Conservation (phyloP, 768 basidiomycete genomes). For the Xerocomus spinulosus region DNA sequence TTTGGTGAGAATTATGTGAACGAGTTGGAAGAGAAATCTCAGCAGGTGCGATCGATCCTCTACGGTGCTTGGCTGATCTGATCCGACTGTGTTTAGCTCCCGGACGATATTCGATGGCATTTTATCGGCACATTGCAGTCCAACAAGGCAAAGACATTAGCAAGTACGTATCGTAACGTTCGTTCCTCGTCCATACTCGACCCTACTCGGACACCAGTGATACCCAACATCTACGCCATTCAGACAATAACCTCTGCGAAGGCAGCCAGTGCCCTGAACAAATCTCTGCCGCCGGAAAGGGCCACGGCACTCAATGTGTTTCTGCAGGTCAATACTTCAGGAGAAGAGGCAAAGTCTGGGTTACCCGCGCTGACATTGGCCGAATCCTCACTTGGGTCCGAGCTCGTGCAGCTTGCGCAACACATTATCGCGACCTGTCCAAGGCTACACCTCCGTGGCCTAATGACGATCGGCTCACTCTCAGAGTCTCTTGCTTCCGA, state of each 20-base stretch:
- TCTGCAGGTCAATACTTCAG: constrained; percentile 93
- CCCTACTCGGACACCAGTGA: constrained; percentile 43
- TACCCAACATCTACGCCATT: constrained; percentile 82
- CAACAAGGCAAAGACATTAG: constrained; percentile 89
- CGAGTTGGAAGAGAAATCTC: constrained; percentile 85
- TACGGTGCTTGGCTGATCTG: not conserved
- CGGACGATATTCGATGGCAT: constrained; percentile 88
- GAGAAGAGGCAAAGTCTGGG: constrained; percentile 89
- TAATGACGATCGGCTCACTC: constrained; percentile 96
- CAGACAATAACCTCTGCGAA: constrained; percentile 85
- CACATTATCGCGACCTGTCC: constrained; percentile 74
- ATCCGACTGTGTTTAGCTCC: constrained; percentile 52
- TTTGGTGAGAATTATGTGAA: constrained; percentile 99
- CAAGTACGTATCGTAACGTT: constrained; percentile 45
- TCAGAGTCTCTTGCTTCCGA: constrained; percentile 52
- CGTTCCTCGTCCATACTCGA: constrained; percentile 3
- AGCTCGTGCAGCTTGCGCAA: constrained; percentile 61
- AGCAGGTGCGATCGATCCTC: constrained; percentile 42
- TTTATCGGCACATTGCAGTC: constrained; percentile 93
- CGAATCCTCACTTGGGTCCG: constrained; percentile 35
- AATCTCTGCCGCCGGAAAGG: constrained; percentile 57
- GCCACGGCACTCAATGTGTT: constrained; percentile 68
- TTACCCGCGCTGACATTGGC: constrained; percentile 51
- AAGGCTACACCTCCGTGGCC: constrained; percentile 67
- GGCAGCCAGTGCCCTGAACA: constrained; percentile 75